These are phyloP conservation scores for Phytophthora megakarya DNA, from an alignment of 352 stramenopile species.

Conservation along the genomic window DNA sequence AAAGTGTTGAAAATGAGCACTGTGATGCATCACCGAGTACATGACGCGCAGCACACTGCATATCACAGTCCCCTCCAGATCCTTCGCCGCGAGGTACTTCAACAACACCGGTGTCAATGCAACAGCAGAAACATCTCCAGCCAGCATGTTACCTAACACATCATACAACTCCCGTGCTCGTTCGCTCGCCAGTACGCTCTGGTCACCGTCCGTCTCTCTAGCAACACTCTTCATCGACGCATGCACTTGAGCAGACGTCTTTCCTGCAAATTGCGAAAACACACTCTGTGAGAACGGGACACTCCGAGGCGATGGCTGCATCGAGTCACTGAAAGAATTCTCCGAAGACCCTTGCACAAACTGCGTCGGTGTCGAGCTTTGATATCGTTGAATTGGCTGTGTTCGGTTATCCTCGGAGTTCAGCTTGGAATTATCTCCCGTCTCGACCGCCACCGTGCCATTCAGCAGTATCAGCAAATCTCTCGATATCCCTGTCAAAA, in stretches of 20 bases:
- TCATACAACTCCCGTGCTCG: slow-evolving; percentile 55
- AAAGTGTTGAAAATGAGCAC: slow-evolving; percentile 54
- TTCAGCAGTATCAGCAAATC: slow-evolving; percentile 40
- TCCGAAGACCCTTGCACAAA: slow-evolving; percentile 27
- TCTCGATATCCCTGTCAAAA: slow-evolving; percentile 43
- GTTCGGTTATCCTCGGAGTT: slow-evolving; percentile 22
- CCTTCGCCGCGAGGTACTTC: slow-evolving; percentile 52
- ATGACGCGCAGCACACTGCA: slow-evolving; percentile 58
- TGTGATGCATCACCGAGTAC: slow-evolving; percentile 59
- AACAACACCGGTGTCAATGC: slow-evolving; percentile 53
- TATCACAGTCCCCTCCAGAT: slow-evolving; percentile 45
- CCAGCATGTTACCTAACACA: slow-evolving; percentile 57
- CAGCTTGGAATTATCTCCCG: neutral
- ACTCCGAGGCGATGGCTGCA: slow-evolving; percentile 26
- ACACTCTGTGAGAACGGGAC: slow-evolving; percentile 59
- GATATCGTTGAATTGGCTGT: slow-evolving; percentile 17
- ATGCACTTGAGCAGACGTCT: slow-evolving; percentile 41
- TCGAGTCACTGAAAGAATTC: slow-evolving; percentile 33
- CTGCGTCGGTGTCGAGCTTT: slow-evolving; percentile 27
- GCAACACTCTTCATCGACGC: slow-evolving; percentile 45
- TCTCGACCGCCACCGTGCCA: slow-evolving; percentile 15
- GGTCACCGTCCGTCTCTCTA: slow-evolving; percentile 39
- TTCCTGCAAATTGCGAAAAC: slow-evolving; percentile 55
- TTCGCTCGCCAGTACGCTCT: slow-evolving; percentile 40
- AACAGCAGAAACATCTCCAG: slow-evolving; percentile 44